phyloP scores from a whole-genome alignment of 2,329 filamentous ascomycete genomes.

The Chrysosporium queenslandicum region DNA sequence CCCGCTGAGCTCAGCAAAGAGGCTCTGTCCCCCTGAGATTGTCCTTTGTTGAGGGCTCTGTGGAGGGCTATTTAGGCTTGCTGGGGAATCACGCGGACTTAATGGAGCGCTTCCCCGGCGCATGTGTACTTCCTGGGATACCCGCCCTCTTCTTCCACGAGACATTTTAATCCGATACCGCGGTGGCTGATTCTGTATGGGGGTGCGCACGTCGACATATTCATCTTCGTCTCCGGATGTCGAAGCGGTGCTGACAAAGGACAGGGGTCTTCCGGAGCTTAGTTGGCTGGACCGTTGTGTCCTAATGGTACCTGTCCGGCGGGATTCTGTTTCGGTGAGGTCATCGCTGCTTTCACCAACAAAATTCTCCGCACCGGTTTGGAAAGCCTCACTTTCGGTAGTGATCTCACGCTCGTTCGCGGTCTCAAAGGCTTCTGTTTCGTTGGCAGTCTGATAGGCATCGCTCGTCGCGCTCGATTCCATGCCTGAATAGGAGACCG shows the following conservation, averaged over 20 bases:
- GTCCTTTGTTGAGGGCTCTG: constrained; percentile 30
- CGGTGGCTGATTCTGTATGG: constrained; percentile 51
- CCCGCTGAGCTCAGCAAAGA: constrained; percentile 84
- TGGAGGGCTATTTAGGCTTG: constrained; percentile 38
- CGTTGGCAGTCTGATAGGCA: constrained; percentile 71
- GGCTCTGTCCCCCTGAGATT: constrained; percentile 57
- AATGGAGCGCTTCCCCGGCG: constrained; percentile 31
- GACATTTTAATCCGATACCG: constrained; percentile 63
- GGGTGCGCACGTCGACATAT: constrained; percentile 57
- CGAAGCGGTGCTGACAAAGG: constrained; percentile 79
- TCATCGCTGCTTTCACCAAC: constrained; percentile 64
- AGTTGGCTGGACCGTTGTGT: constrained; percentile 1
- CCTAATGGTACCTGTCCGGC: constrained; percentile 21
- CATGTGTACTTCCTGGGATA: constrained; percentile 38
- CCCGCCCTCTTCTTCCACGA: constrained; percentile 52
- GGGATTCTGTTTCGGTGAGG: constrained; percentile 73
- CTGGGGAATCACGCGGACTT: constrained; percentile 42
- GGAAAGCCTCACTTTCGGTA: constrained; percentile 90
- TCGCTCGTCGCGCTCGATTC: constrained; percentile 48
- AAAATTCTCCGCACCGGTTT: constrained; percentile 72
- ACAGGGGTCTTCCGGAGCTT: constrained; percentile 27
- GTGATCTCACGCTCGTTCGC: constrained; percentile 63
- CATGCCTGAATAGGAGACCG: constrained; percentile 9
- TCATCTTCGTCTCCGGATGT: constrained; percentile 69
- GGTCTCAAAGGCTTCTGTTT: constrained; percentile 59